A percentile compares a stretch with the other conserved stretches of the same genome.
These are phyloP conservation scores for Hordeum marinum DNA, from an alignment of 176 grass and related monocot genomes.

Conservation along the genomic window DNA sequence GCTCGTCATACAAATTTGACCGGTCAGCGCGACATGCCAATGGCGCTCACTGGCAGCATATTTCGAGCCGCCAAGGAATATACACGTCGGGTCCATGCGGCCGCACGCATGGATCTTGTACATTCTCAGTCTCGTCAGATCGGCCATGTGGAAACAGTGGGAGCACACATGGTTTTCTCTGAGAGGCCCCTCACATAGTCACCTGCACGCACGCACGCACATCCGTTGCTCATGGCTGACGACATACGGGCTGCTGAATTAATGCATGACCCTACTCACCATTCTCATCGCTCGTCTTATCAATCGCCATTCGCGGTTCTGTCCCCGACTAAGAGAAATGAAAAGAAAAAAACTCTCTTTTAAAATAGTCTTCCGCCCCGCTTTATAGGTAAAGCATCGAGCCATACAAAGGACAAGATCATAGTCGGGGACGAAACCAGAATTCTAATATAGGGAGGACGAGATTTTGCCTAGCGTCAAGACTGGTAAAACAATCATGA, in stretches of 20 bases:
- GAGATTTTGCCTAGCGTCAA: too few species aligned
- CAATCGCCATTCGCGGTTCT: too few species aligned
- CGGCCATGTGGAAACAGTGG: slow-evolving; percentile 12
- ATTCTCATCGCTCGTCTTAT: background rate
- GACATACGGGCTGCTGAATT: background rate
- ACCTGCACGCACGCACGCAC: background rate
- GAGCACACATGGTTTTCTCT: slow-evolving; percentile 8
- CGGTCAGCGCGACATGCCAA: slow-evolving; percentile 7
- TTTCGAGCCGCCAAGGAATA: background rate
- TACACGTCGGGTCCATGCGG: background rate
- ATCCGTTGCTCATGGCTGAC: background rate
- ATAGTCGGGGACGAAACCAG: too few species aligned
- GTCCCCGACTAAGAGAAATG: too few species aligned
- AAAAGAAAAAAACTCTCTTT: too few species aligned
- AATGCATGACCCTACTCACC: slow-evolving; percentile 5
- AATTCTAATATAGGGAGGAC: too few species aligned
- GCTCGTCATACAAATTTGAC: background rate
- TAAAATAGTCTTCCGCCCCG: too few species aligned
- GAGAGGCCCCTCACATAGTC: background rate
- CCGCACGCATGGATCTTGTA: background rate
- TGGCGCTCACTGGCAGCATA: background rate
- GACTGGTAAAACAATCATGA: too few species aligned
- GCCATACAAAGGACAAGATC: too few species aligned
- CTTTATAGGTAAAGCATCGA: too few species aligned
- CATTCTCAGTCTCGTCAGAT: too few species aligned